These are phyloP conservation scores for Penicillium steckii DNA, from an alignment of 495 filamentous ascomycete genomes.

Conservation along the genomic window DNA sequence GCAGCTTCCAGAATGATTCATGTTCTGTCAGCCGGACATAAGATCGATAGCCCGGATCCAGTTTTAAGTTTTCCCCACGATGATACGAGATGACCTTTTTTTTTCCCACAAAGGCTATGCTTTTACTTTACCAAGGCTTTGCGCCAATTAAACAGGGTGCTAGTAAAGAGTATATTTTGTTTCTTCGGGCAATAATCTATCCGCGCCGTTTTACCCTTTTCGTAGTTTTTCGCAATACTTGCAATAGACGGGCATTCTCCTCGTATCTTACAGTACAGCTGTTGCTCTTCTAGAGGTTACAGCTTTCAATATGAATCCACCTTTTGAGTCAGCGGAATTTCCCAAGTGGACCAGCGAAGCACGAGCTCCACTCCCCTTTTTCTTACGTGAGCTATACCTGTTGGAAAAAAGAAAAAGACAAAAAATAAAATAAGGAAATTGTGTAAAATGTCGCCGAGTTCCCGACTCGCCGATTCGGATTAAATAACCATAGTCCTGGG, in stretches of 20 bases:
- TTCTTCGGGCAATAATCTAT: not conserved
- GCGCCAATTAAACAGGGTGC: too few relatives aligned
- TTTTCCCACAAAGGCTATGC: too few relatives aligned
- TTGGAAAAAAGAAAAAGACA: not conserved
- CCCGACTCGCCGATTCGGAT: constrained; percentile 19
- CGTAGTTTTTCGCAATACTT: not conserved
- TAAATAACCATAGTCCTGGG: constrained; percentile 2
- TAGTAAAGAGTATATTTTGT: too few relatives aligned
- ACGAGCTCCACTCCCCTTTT: constrained; percentile 2
- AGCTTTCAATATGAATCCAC: not conserved
- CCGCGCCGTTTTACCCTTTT: not conserved
- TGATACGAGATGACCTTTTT: not conserved
- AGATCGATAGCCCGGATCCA: not conserved
- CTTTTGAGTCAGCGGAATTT: constrained; percentile 13
- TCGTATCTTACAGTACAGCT: not conserved
- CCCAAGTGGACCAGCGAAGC: not conserved
- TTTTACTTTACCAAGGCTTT: too few relatives aligned
- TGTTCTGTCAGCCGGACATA: constrained; percentile 16
- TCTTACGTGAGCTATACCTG: constrained; percentile 1
- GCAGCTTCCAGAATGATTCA: constrained; percentile 12
- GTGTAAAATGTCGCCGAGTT: constrained; percentile 13
- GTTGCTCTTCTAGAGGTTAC: too few relatives aligned
- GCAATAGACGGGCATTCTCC: not conserved
- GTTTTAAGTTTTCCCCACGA: not conserved
- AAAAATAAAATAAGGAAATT: not conserved